phyloP scores from a whole-genome alignment of 2,329 filamentous ascomycete genomes.

The Teratosphaeria nubilosa region DNA sequence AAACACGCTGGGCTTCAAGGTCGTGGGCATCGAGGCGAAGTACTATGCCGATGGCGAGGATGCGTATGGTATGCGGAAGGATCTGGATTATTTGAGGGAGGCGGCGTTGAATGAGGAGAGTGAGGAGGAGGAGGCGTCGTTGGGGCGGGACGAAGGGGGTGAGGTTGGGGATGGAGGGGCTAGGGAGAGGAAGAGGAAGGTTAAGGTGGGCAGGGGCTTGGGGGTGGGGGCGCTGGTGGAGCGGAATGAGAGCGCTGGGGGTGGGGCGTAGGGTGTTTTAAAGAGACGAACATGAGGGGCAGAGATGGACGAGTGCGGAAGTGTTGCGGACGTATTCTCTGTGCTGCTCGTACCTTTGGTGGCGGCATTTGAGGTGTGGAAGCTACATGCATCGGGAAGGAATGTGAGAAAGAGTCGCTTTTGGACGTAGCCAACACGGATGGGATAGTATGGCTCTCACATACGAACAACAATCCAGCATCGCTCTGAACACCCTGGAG shows the following conservation, averaged over 20 bases:
- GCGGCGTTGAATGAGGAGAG: slow-evolving; percentile 40
- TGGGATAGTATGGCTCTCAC: background rate
- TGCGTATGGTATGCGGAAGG: slow-evolving; percentile 86
- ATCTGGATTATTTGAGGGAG: slow-evolving; percentile 52
- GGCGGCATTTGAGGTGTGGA: no score
- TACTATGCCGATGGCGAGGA: slow-evolving; percentile 98
- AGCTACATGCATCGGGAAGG: no score
- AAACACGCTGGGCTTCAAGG: slow-evolving; percentile 79
- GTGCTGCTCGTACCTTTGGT: no score
- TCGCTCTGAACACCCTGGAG: background rate
- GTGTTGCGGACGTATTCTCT: no score
- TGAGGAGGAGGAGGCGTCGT: slow-evolving; percentile 29
- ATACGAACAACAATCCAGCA: background rate
- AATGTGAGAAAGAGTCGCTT: background rate
- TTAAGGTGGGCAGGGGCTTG: slow-evolving; percentile 70
- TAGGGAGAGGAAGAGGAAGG: slow-evolving; percentile 59
- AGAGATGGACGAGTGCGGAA: background rate
- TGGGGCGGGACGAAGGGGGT: slow-evolving; percentile 34
- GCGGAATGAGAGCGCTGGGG: slow-evolving; percentile 13
- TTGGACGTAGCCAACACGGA: background rate
- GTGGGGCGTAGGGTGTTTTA: background rate
- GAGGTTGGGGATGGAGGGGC: slow-evolving; percentile 29
- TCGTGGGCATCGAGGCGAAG: slow-evolving; percentile 75
- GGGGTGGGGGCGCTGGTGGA: slow-evolving; percentile 71
- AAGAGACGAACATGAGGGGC: background rate